Base-by-base conservation (phyloP, 2,329 filamentous ascomycete species). In the Phoma sp. region DNA sequence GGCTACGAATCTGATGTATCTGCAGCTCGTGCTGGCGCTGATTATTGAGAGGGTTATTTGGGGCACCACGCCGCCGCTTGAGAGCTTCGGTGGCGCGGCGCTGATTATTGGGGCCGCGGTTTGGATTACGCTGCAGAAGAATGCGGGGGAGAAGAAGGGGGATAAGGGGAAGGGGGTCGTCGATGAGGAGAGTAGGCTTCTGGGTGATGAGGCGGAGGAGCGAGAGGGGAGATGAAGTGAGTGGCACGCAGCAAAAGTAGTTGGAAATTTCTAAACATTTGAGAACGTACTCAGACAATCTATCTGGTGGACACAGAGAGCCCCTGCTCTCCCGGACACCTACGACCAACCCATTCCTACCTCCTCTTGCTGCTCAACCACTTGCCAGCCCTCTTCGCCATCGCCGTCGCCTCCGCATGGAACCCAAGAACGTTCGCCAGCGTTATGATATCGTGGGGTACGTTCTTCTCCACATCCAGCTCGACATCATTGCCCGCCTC, bases 1-100 rank as follows among this genome's bases (percentile, higher is more conserved):
- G 30, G 85, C 84, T 2, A 87, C 83, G 0, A 85, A 84, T 52
- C 84, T 88, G 81, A 78, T 85, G 7, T 89, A 89, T 67, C 82
- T 83, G 40, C 85, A 88, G 68, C 85, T 89, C 79, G 73, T 89
- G 4, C 88, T 88, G 70, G 86, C 86, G 1, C 65, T 89, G 22
- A 75, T 80, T 4, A 83, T 86, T 5, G 86, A 89, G 67, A 82
- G 83, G 57, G 57, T 86, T 9, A 76, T 89, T 37, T 89, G 68
- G 68, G 68, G 68, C 4, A 70, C 66, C n/a, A 69, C 66, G 9
- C 68, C 68, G 8, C 63, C 64, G 0, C 7, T 61, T 4, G 59
- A 69, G 24, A 70, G 68, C 36, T 44, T 68, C 8, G 49, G 57
- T 10, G 68, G 68, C 4, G 66, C 66, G 4, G 45, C 46, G 7